Evolutionary conservation across 345 rosid genomes (phyloP).

Genomic region (Pistacia atlantica): DNA sequence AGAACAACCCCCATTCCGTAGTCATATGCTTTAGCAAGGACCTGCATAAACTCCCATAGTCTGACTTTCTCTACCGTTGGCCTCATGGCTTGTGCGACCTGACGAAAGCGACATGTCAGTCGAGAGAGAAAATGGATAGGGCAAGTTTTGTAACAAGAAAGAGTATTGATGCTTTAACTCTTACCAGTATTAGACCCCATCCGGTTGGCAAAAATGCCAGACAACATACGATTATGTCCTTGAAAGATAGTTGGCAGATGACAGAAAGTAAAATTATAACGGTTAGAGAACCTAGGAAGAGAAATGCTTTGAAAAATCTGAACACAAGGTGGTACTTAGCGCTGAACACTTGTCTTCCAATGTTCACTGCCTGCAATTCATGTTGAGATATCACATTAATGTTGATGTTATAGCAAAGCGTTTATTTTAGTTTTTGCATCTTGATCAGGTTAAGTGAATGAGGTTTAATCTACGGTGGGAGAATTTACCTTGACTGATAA

Average conservation of each 20-base stretch:
- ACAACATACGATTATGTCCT: slow-evolving; percentile 78
- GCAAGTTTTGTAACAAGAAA: not conserved
- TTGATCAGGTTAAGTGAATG: not conserved
- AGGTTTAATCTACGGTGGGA: not conserved
- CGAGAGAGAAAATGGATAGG: not conserved
- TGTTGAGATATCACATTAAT: slow-evolving; percentile 14
- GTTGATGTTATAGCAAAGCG: not conserved
- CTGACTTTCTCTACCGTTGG: slow-evolving; percentile 70
- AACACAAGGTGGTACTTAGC: slow-evolving; percentile 67
- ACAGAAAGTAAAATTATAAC: slow-evolving; percentile 66
- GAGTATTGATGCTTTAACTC: slow-evolving; percentile 5
- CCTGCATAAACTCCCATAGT: slow-evolving; percentile 74
- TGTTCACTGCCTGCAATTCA: slow-evolving; percentile 74
- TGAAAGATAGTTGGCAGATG: slow-evolving; percentile 67
- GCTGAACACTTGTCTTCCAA: slow-evolving; percentile 85
- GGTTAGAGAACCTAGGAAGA: slow-evolving; percentile 70
- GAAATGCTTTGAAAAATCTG: slow-evolving; percentile 80
- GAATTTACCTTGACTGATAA: slow-evolving; percentile 72
- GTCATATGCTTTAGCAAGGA: slow-evolving; percentile 85
- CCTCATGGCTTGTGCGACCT: slow-evolving; percentile 92
- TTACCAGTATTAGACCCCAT: slow-evolving; percentile 95
- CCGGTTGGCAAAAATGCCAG: slow-evolving; percentile 94
- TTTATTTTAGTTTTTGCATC: not conserved
- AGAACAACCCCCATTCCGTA: slow-evolving; percentile 90
- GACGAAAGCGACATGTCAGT: slow-evolving; percentile 17